Base-by-base conservation (phyloP, 306 rosid genomes). In the Albizia julibrissin region DNA sequence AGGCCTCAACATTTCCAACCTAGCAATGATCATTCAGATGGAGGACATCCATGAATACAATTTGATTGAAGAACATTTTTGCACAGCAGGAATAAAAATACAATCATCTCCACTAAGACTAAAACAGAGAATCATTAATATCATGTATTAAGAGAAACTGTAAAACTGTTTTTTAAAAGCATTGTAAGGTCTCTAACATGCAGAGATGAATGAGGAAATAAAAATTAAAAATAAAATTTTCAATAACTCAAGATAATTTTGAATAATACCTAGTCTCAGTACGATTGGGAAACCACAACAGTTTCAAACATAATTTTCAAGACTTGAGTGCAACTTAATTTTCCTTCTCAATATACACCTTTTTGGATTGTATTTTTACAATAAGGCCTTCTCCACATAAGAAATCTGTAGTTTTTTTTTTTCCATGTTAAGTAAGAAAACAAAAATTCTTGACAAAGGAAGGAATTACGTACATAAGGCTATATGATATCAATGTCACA, bases 1-100 rank as follows among this genome's bases (percentile, higher is more conserved):
- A 83, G 21, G 92, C 85, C 87, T 96, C 98, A 37, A 82, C 92
- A 86, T 91, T 92, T 81, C 98, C 99, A 71, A 96, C 97, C 99
- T 96, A 83, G 79, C 69, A 86, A 85, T 27, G 82, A 69, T 50
- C 79, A 80, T 68, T 80, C 78, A 69, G 74, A 87, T 74, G 73
- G 34, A 72, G 56, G 62, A 83, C 75, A 82, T 62, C 54, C 62
- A 62, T 15, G 71, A 33, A 49, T n/a, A 27, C 42, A 83, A 81
- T 46, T 73, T 42, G 70, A 81, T 72, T 75, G 44, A 52, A 61
- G 74, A 81, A 84, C 12, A 70, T 59, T 39, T 68, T 26, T 26
- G 59, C 10, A 79, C 40, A 81, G 66, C 46, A 87, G 72, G 29
- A 69, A 59, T 43, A 58, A 27, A 71, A 34, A 69, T 19, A 50